A percentile compares a stretch with the other conserved stretches of the same genome.
phyloP scores from a whole-genome alignment of 2,329 filamentous ascomycete genomes.

The Cordyceps militaris region DNA sequence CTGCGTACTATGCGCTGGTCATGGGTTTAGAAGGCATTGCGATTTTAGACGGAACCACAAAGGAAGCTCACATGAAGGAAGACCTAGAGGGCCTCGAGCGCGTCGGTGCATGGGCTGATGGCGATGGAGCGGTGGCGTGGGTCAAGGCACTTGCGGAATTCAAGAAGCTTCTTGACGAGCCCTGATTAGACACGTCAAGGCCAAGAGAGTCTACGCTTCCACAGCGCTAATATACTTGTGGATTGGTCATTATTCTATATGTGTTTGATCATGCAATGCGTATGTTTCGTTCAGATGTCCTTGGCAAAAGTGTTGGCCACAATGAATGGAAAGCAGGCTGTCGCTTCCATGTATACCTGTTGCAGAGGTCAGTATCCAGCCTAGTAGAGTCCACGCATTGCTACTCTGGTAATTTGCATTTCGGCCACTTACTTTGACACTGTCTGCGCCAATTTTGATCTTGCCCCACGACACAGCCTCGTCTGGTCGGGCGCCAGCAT shows the following conservation, averaged over 20 bases:
- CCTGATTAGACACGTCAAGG: neutral
- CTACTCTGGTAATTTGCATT: too few relatives aligned
- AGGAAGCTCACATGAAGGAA: slow-evolving; percentile 39
- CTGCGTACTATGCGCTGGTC: slow-evolving; percentile 41
- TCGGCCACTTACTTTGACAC: slow-evolving; percentile 65
- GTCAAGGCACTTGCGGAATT: slow-evolving; percentile 39
- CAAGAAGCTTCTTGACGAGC: slow-evolving; percentile 29
- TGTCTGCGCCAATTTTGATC: slow-evolving; percentile 81
- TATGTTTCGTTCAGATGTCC: slow-evolving; percentile 26
- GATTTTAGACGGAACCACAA: slow-evolving; percentile 41
- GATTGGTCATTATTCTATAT: neutral
- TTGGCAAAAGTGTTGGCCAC: slow-evolving; percentile 62
- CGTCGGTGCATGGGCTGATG: slow-evolving; percentile 36
- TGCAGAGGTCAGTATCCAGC: neutral
- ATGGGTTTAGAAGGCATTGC: slow-evolving; percentile 37
- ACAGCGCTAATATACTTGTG: neutral
- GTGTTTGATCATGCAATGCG: neutral
- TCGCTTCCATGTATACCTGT: slow-evolving; percentile 58
- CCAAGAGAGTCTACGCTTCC: neutral
- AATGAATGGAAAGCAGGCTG: slow-evolving; percentile 58
- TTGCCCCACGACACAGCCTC: slow-evolving; percentile 99
- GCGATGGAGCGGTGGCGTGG: slow-evolving; percentile 42
- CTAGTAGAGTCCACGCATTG: neutral
- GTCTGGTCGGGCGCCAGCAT: slow-evolving; percentile 89
- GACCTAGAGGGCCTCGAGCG: slow-evolving; percentile 38